Evolutionary conservation across 1,284 basidiomycete genomes (phyloP).

Genomic region (Vanrija sp.): DNA sequence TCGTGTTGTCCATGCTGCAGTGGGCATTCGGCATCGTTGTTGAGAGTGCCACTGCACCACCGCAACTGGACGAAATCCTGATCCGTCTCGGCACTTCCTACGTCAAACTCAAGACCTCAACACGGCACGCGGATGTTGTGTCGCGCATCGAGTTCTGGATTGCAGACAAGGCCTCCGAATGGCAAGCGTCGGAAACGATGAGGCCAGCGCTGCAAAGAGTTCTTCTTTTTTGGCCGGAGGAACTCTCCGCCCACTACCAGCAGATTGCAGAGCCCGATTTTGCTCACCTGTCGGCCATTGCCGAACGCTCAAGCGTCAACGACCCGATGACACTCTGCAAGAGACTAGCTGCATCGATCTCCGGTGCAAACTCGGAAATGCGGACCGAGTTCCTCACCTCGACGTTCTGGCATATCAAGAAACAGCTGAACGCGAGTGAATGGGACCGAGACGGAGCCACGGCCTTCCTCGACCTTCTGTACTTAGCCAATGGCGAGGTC

Average conservation of each 20-base stretch:
- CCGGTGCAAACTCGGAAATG: background rate
- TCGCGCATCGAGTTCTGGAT: conserved; percentile 4
- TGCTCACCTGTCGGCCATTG: conserved; percentile 9
- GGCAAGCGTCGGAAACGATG: conserved; percentile 9
- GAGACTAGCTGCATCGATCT: conserved; percentile 4
- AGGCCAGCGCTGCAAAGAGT: conserved; percentile 18
- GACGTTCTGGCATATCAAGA: conserved; percentile 78
- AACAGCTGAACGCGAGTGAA: conserved; percentile 59
- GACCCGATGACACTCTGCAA: conserved; percentile 23
- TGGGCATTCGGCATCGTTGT: conserved; percentile 59
- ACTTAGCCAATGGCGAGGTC: conserved; percentile 35
- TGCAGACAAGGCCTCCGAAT: conserved; percentile 2
- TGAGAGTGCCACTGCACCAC: background rate
- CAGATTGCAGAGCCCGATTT: conserved; percentile 9
- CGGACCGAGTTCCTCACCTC: conserved; percentile 25
- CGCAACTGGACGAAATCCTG: conserved; percentile 23
- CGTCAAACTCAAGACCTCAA: background rate
- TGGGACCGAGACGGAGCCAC: conserved; percentile 63
- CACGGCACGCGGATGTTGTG: background rate
- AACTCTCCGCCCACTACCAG: conserved; percentile 9
- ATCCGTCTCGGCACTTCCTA: conserved; percentile 26
- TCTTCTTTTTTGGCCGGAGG: conserved; percentile 28
- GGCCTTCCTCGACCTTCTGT: conserved; percentile 69
- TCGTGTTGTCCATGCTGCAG: conserved; percentile 68
- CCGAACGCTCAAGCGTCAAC: conserved; percentile 1